A percentile compares a stretch with the other conserved stretches of the same genome.
Evolutionary conservation across 495 filamentous ascomycete genomes (phyloP).

Genomic region (Clohesyomyces aquaticus): DNA sequence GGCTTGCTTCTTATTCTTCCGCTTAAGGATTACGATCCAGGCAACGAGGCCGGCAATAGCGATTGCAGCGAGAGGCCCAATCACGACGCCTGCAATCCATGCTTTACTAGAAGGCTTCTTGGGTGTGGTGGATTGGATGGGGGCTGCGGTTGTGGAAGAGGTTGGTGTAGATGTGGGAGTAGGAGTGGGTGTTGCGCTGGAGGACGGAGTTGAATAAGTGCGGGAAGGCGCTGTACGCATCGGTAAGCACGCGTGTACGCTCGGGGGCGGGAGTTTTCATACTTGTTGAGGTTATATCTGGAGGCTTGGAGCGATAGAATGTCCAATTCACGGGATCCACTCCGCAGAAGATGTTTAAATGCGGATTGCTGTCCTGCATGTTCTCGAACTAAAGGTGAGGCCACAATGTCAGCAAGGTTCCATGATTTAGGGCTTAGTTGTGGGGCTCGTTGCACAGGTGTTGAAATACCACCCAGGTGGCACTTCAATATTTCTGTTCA

Average conservation of each 20-base stretch:
- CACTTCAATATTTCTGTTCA: too few relatives aligned
- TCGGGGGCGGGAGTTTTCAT: background rate
- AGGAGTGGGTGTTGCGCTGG: background rate
- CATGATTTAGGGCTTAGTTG: too few relatives aligned
- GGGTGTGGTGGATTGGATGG: background rate
- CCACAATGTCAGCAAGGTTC: too few relatives aligned
- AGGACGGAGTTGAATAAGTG: background rate
- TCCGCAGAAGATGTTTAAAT: constrained; percentile 29
- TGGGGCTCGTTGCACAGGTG: too few relatives aligned
- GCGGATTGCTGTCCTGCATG: constrained; percentile 17
- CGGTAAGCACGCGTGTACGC: background rate
- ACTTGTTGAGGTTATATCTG: constrained; percentile 7
- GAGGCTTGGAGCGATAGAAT: constrained; percentile 13
- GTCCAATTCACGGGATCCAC: constrained; percentile 22
- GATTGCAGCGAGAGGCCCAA: constrained; percentile 21
- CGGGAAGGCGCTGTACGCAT: background rate
- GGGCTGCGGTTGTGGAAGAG: background rate
- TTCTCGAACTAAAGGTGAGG: constrained; percentile 32
- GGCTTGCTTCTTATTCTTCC: constrained; percentile 15
- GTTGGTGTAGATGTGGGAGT: constrained; percentile 11
- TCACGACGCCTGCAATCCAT: constrained; percentile 30
- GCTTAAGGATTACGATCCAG: constrained; percentile 14
- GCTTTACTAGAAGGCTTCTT: constrained; percentile 22
- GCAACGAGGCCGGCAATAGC: constrained; percentile 7
- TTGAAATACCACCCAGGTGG: too few relatives aligned